Evolutionary conservation across 2,329 filamentous ascomycete genomes (phyloP).

Genomic region (Fusarium palustre): DNA sequence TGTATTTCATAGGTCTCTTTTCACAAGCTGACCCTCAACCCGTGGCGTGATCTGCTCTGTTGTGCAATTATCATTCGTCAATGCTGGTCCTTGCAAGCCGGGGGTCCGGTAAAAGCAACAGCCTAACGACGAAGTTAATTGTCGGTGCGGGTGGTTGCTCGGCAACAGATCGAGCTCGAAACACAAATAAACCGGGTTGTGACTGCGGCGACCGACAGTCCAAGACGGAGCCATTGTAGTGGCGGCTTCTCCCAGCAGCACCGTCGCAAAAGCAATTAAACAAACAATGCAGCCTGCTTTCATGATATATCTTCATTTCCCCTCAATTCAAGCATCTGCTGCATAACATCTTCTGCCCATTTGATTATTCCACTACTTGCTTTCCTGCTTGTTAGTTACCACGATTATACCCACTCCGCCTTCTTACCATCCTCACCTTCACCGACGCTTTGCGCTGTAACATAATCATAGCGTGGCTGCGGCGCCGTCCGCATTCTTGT

Average conservation of each 20-base stretch:
- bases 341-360: slow-evolving; percentile 12
- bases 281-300: slow-evolving; percentile 40
- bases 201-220: slow-evolving; percentile 21
- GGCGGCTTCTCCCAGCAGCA: slow-evolving; percentile 22
- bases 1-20: slow-evolving; percentile 36
- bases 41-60: slow-evolving; percentile 45
- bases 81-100: slow-evolving; percentile 14
- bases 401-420: slow-evolving; percentile 11
- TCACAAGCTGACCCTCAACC: slow-evolving; percentile 35
- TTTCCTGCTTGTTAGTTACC: slow-evolving; percentile 35
- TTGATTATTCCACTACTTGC: slow-evolving; percentile 31
- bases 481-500: slow-evolving; percentile 52
- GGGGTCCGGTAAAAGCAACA: slow-evolving; percentile 26
- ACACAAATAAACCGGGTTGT: slow-evolving; percentile 46
- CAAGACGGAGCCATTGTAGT: slow-evolving; percentile 31
- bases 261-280: slow-evolving; percentile 30
- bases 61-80: slow-evolving; percentile 41
- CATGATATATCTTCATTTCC: slow-evolving; percentile 35
- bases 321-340: slow-evolving; percentile 13
- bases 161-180: slow-evolving; percentile 42
- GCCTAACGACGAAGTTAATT: slow-evolving; percentile 31
- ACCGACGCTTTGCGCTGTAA: slow-evolving; percentile 25
- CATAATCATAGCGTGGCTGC: slow-evolving; percentile 45
- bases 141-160: slow-evolving; percentile 38
- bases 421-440: slow-evolving; percentile 19